These are phyloP conservation scores for Vigna reflexopilosa DNA, from an alignment of 306 rosid genomes.

Conservation along the genomic window DNA sequence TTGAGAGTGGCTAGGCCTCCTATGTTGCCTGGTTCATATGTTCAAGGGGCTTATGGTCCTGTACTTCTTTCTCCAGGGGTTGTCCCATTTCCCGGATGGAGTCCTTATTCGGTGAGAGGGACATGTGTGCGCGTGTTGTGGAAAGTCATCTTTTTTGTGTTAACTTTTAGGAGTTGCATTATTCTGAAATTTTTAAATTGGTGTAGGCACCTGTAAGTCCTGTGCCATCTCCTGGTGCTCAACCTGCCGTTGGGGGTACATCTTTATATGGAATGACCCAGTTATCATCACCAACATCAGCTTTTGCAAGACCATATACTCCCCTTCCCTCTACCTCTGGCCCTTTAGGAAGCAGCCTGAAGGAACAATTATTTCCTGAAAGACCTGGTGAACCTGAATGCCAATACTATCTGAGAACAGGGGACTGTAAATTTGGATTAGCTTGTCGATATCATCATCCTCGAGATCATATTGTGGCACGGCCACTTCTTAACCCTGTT, in stretches of 20 bases:
- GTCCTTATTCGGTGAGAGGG: constrained; percentile 77
- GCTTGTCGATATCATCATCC: constrained; percentile 92
- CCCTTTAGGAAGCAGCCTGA: constrained; percentile 60
- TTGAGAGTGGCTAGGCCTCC: constrained; percentile 91
- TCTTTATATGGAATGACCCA: constrained; percentile 83
- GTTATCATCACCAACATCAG: constrained; percentile 70
- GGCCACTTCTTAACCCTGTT: constrained; percentile 69
- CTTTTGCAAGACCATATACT: constrained; percentile 70
- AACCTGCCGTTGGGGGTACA: constrained; percentile 74
- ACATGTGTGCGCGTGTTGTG: neutral
- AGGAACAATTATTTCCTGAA: constrained; percentile 75
- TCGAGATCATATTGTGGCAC: constrained; percentile 55
- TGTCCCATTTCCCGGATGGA: constrained; percentile 83
- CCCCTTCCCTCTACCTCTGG: constrained; percentile 61
- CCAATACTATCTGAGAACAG: constrained; percentile 80
- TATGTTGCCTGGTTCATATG: constrained; percentile 74
- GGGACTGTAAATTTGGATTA: constrained; percentile 86
- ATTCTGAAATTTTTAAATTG: constrained; percentile 41
- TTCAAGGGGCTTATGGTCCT: constrained; percentile 88
- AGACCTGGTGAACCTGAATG: constrained; percentile 90
- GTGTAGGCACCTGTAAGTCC: constrained; percentile 88
- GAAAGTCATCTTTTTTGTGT: constrained; percentile 12
- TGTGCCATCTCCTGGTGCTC: constrained; percentile 79
- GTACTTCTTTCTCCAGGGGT: constrained; percentile 80
- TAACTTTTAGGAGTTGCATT: neutral